These are phyloP conservation scores for Volvox africanus DNA, from an alignment of 139 green algal genomes.

Conservation along the genomic window DNA sequence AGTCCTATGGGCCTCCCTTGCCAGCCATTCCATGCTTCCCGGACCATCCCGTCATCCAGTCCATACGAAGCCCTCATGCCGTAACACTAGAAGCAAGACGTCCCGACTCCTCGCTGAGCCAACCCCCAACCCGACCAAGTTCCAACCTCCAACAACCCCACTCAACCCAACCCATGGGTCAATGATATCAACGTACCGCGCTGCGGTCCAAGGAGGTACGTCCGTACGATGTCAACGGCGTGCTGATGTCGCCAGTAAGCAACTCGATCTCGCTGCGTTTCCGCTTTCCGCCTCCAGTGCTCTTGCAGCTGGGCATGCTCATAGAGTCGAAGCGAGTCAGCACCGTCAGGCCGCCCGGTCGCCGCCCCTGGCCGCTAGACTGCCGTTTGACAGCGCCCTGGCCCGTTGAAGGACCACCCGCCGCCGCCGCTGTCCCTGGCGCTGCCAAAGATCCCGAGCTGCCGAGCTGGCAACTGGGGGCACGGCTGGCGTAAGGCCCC, in stretches of 20 bases:
- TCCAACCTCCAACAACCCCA: too few species aligned
- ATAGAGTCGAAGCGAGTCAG: conserved; percentile 47
- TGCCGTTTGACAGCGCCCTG: conserved; percentile 27
- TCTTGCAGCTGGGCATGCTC: conserved; percentile 16
- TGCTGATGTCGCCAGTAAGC: conserved; percentile 10
- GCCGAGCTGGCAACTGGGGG: not conserved
- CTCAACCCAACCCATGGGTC: too few species aligned
- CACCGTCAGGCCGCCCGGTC: conserved; percentile 29
- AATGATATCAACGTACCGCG: conserved; percentile 3
- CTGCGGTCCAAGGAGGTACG: conserved; percentile 2
- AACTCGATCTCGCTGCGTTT: conserved; percentile 52
- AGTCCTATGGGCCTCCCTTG: too few species aligned
- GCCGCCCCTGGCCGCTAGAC: conserved; percentile 11
- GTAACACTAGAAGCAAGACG: too few species aligned
- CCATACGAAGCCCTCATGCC: too few species aligned
- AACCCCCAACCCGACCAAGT: too few species aligned
- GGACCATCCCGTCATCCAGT: too few species aligned
- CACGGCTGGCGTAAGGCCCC: not conserved
- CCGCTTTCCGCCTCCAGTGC: conserved; percentile 28
- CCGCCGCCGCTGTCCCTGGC: not conserved
- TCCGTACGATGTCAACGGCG: conserved; percentile 17
- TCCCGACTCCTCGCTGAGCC: too few species aligned
- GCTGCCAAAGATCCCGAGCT: not conserved
- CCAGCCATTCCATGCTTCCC: too few species aligned
- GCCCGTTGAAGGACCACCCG: not conserved